phyloP scores from a whole-genome alignment of 352 stramenopile species.

The Phytophthora litchii region DNA sequence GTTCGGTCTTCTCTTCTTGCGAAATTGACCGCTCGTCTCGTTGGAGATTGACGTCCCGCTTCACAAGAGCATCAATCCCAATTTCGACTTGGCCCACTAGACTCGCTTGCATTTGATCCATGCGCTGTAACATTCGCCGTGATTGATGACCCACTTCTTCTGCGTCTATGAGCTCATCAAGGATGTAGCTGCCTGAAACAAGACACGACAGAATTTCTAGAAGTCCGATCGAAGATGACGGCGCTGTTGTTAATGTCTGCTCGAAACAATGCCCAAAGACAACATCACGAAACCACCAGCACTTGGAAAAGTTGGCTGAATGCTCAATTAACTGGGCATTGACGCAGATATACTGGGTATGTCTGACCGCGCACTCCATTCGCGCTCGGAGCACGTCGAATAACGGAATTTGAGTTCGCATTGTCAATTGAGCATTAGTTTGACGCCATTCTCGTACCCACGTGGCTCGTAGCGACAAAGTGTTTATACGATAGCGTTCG shows the following conservation, averaged over 20 bases:
- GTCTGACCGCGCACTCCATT: constrained; percentile 51
- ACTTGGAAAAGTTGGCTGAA: constrained; percentile 49
- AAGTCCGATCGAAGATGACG: constrained; percentile 26
- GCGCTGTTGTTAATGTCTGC: constrained; percentile 12
- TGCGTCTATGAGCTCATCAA: constrained; percentile 50
- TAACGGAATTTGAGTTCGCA: constrained; percentile 13
- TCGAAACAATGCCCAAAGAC: constrained; percentile 41
- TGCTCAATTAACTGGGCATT: constrained; percentile 33
- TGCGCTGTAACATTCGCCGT: constrained; percentile 15
- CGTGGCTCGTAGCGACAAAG: constrained; percentile 12
- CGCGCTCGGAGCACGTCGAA: constrained; percentile 27
- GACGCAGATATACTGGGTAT: constrained; percentile 51
- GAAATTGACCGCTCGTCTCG: constrained; percentile 4
- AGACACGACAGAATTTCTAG: constrained; percentile 42
- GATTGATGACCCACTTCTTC: constrained; percentile 30
- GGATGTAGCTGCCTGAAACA: constrained; percentile 21
- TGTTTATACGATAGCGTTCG: constrained; percentile 35
- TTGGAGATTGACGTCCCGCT: constrained; percentile 23
- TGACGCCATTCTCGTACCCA: constrained; percentile 76
- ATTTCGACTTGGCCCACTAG: constrained; percentile 39
- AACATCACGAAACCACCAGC: constrained; percentile 48
- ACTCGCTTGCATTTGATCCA: constrained; percentile 33
- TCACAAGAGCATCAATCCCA: constrained; percentile 30
- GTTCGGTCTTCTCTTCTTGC: constrained; percentile 8
- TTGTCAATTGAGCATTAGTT: constrained; percentile 46